Evolutionary conservation across 352 stramenopile species (phyloP).

Genomic region (Peronosclerospora sorghi): DNA sequence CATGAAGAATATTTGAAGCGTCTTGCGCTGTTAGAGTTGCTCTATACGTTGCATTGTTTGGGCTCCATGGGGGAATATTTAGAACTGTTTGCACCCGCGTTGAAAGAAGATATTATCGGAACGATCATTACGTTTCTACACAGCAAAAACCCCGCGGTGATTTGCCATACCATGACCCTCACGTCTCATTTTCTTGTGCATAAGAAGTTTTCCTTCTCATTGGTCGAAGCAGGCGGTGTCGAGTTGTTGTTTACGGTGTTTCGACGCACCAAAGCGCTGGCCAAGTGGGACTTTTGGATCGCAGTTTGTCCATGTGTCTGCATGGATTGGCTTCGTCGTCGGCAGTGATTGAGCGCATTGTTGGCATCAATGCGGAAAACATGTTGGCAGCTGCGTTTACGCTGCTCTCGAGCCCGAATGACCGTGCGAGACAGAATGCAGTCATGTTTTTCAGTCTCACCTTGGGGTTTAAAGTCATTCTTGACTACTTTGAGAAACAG

Average conservation of each 20-base stretch:
- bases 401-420: constrained; percentile 64
- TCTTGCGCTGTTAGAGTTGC: constrained; percentile 69
- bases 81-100: constrained; percentile 67
- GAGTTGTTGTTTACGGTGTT: constrained; percentile 57
- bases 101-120: constrained; percentile 77
- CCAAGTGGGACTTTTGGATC: constrained; percentile 53
- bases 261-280: constrained; percentile 44
- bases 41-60: constrained; percentile 78
- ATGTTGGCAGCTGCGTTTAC: constrained; percentile 52
- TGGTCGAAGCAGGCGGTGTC: constrained; percentile 66
- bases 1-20: constrained; percentile 74
- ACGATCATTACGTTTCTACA: constrained; percentile 79
- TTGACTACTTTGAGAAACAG: constrained; percentile 78
- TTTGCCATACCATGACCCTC: constrained; percentile 74
- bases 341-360: constrained; percentile 65
- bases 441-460: constrained; percentile 81
- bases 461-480: constrained; percentile 63
- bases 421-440: constrained; percentile 67
- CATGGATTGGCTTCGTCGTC: constrained; percentile 73
- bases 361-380: constrained; percentile 40
- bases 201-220: constrained; percentile 73
- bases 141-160: constrained; percentile 68
- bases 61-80: constrained; percentile 78
- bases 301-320: constrained; percentile 77
- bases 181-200: constrained; percentile 61